A percentile compares a stretch with the other conserved stretches of the same genome.
Evolutionary conservation across 1,139 yeast species (phyloP).

Genomic region (Suhomyces atakaporum): DNA sequence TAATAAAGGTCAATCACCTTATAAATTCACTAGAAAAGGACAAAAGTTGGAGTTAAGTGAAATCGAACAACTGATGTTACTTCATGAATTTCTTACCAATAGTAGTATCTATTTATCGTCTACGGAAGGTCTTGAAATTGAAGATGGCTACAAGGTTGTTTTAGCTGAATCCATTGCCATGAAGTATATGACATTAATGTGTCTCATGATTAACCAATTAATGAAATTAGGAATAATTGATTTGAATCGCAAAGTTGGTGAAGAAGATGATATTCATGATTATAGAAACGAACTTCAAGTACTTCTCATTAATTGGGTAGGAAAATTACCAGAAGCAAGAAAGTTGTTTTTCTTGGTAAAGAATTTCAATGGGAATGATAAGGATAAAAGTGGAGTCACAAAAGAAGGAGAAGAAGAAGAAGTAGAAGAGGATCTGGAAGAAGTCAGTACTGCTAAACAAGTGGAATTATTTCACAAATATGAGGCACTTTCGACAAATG

Average conservation of each 20-base stretch:
- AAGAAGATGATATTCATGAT: constrained; percentile 34
- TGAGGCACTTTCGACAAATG: constrained; percentile 10
- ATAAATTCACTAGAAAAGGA: constrained; percentile 58
- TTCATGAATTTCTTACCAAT: constrained; percentile 66
- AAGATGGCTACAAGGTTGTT: constrained; percentile 36
- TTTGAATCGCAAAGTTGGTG: constrained; percentile 25
- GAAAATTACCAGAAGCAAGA: constrained; percentile 47
- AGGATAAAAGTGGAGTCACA: constrained; percentile 4
- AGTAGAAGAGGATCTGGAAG: constrained; percentile 1
- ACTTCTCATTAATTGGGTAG: constrained; percentile 62
- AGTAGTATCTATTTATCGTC: constrained; percentile 53
- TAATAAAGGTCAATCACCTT: constrained; percentile 27
- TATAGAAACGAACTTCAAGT: constrained; percentile 59
- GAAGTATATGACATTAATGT: constrained; percentile 55
- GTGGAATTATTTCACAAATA: constrained; percentile 17
- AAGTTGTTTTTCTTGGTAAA: constrained; percentile 38
- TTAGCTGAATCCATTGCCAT: constrained; percentile 46
- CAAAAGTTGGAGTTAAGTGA: constrained; percentile 47
- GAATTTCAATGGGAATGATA: constrained; percentile 20
- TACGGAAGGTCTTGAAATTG: constrained; percentile 36
- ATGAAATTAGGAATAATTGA: constrained; percentile 47
- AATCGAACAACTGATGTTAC: constrained; percentile 63
- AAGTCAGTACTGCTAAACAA: constrained; percentile 6
- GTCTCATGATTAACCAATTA: constrained; percentile 60
- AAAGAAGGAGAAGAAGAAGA: too few species aligned